phyloP scores from a whole-genome alignment of 768 basidiomycete species.

The Holtermannia corniformis region DNA sequence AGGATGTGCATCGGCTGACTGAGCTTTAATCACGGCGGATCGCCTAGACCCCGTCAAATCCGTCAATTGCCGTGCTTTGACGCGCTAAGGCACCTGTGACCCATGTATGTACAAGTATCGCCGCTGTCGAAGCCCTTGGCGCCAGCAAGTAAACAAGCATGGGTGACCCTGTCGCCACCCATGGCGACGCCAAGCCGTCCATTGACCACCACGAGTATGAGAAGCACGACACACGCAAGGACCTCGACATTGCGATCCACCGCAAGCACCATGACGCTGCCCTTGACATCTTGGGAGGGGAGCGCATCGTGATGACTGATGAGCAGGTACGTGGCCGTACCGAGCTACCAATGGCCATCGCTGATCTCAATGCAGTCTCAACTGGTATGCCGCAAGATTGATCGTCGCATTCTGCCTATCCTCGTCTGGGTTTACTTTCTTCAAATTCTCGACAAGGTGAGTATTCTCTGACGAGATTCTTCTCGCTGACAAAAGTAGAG shows the following conservation, averaged over 20 bases:
- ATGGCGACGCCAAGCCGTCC: not conserved
- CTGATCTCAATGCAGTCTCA: not conserved
- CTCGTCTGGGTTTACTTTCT: slow-evolving; percentile 37
- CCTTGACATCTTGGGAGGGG: not conserved
- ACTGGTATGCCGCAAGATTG: slow-evolving; percentile 24
- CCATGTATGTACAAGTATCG: too few species aligned
- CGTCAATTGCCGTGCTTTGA: too few species aligned
- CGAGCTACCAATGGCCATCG: not conserved
- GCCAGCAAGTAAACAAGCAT: too few species aligned
- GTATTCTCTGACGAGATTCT: not conserved
- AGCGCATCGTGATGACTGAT: not conserved
- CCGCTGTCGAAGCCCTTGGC: too few species aligned
- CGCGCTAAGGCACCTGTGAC: too few species aligned
- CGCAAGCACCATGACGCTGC: not conserved
- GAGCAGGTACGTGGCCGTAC: not conserved
- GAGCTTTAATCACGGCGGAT: too few species aligned
- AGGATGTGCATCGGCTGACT: too few species aligned
- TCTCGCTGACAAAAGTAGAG: not conserved
- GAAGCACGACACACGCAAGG: not conserved
- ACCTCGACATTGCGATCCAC: not conserved
- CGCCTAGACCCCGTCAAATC: too few species aligned
- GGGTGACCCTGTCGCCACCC: not conserved
- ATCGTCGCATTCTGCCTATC: slow-evolving; percentile 30
- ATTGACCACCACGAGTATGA: not conserved
- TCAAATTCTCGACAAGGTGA: slow-evolving; percentile 33